A percentile compares a stretch with the other conserved stretches of the same genome.
Evolutionary conservation across 352 stramenopile genomes (phyloP).

Genomic region (Phytopythium cucurbitacearum): DNA sequence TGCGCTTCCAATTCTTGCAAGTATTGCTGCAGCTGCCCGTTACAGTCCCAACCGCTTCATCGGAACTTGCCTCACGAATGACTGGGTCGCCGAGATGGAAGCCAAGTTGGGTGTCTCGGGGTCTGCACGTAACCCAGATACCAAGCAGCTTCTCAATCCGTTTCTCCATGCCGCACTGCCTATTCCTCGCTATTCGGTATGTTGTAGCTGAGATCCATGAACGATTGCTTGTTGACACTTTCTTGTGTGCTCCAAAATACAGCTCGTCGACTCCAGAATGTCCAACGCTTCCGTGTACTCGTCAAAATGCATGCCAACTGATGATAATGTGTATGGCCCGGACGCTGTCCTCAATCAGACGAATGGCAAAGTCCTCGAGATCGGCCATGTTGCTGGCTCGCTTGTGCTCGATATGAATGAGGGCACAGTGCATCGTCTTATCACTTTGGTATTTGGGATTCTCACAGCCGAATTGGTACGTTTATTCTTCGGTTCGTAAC

Average conservation of each 20-base stretch:
- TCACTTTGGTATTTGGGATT: conserved; percentile 24
- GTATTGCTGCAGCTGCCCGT: neutral
- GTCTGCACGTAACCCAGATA: conserved; percentile 5
- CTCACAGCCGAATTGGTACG: conserved; percentile 19
- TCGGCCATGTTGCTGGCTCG: conserved; percentile 9
- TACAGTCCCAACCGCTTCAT: conserved; percentile 29
- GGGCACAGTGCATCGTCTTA: conserved; percentile 18
- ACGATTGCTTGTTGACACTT: neutral
- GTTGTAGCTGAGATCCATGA: neutral
- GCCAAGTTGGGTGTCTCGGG: conserved; percentile 1
- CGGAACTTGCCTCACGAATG: conserved; percentile 24
- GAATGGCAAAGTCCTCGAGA: conserved; percentile 10
- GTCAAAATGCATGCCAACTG: conserved; percentile 8
- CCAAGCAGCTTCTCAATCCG: conserved; percentile 13
- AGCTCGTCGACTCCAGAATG: conserved; percentile 18
- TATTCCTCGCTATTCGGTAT: conserved; percentile 9
- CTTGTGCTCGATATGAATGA: conserved; percentile 25
- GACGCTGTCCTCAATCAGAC: conserved; percentile 11
- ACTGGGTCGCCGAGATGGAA: conserved; percentile 19
- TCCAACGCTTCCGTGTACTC: conserved; percentile 1
- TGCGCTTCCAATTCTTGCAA: too few relatives aligned
- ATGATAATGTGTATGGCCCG: conserved; percentile 16
- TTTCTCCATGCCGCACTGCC: conserved; percentile 22
- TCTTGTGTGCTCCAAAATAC: neutral
- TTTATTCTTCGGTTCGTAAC: too few relatives aligned